These are phyloP conservation scores for Eucalyptus regnans DNA, from an alignment of 345 rosid genomes.

Conservation along the genomic window DNA sequence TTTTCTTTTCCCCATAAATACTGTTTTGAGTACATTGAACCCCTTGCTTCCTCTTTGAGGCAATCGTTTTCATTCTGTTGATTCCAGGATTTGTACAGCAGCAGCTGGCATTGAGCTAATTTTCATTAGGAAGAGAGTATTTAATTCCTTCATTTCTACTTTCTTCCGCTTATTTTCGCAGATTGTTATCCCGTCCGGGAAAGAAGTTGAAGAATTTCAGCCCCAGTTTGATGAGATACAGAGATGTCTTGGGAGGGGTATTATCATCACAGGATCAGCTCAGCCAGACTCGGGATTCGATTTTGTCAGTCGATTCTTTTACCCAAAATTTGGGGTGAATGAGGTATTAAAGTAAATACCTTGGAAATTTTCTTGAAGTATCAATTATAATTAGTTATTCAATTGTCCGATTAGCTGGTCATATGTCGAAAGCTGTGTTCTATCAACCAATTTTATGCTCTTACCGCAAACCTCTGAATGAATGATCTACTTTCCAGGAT, in stretches of 20 bases:
- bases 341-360: conserved; percentile 27
- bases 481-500: conserved; percentile 27
- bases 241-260: conserved; percentile 41
- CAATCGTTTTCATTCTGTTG: not conserved
- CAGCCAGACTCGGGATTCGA: conserved; percentile 46
- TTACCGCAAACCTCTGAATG: not conserved
- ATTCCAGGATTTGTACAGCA: not conserved
- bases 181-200: conserved; percentile 54
- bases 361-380: not conserved
- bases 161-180: not conserved
- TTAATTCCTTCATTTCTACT: not conserved
- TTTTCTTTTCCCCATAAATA: too few species aligned
- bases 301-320: conserved; percentile 56
- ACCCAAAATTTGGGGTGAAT: conserved; percentile 45
- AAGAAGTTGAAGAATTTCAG: conserved; percentile 33
- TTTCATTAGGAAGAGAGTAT: not conserved
- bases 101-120: not conserved
- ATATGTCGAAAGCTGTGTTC: not conserved
- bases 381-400: not conserved
- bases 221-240: conserved; percentile 39
- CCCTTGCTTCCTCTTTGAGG: not conserved
- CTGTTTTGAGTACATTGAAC: not conserved
- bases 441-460: not conserved
- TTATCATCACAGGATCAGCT: conserved; percentile 47
- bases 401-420: not conserved